phyloP scores from a whole-genome alignment of 1,139 yeast genomes.

The Kurtzmaniella quercitrusa region DNA sequence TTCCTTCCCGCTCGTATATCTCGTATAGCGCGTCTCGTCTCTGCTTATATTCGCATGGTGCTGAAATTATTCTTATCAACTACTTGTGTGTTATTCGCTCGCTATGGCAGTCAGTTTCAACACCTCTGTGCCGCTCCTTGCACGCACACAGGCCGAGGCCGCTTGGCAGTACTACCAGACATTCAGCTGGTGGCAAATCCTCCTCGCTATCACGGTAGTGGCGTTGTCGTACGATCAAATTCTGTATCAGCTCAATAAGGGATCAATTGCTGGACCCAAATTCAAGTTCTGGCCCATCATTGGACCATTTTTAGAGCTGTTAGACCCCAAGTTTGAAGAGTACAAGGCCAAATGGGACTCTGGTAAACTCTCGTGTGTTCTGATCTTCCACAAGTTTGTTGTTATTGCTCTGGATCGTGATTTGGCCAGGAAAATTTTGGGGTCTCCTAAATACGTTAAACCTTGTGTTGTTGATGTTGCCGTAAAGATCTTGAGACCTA shows the following conservation, averaged over 20 bases:
- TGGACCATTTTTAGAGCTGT: slow-evolving; percentile 93
- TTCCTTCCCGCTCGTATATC: not conserved
- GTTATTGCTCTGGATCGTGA: slow-evolving; percentile 92
- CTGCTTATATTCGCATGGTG: not conserved
- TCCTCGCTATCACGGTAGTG: slow-evolving; percentile 46
- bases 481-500: slow-evolving; percentile 82
- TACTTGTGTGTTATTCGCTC: not conserved
- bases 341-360: slow-evolving; percentile 91
- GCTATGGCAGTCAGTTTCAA: slow-evolving; percentile 5
- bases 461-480: slow-evolving; percentile 99
- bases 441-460: slow-evolving; percentile 81
- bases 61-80: not conserved
- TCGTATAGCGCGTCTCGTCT: not conserved
- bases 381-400: slow-evolving; percentile 96
- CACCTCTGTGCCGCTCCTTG: slow-evolving; percentile 8
- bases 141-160: slow-evolving; percentile 1
- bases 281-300: slow-evolving; percentile 89
- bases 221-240: slow-evolving; percentile 75
- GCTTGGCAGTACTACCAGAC: slow-evolving; percentile 8
- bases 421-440: slow-evolving; percentile 81
- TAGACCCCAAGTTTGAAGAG: slow-evolving; percentile 94
- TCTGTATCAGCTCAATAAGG: slow-evolving; percentile 72
- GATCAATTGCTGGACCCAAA: slow-evolving; percentile 84
- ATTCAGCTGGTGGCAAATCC: slow-evolving; percentile 46
- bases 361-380: slow-evolving; percentile 92